Percentiles rank a stretch among this genome's conserved stretches.
Conservation (phyloP, 148 eudicot genomes). For the Fallopia convolvulus region DNA sequence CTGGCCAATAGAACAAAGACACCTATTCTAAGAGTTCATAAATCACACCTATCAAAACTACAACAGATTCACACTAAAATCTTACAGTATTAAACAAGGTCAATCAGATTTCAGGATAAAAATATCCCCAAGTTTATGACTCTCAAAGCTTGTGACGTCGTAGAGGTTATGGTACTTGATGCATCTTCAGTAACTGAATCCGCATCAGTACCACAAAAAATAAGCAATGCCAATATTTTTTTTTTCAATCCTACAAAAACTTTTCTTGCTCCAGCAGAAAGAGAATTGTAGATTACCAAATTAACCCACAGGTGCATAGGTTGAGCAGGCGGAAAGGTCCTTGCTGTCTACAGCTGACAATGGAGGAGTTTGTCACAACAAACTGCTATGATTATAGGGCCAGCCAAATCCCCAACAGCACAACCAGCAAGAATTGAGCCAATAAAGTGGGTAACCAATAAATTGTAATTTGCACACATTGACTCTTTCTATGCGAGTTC, state of each 20-base stretch:
- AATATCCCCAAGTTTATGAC: background rate
- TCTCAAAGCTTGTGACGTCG: background rate
- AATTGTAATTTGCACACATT: no score
- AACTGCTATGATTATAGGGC: conserved; percentile 53
- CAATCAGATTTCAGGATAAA: background rate
- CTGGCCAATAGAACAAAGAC: background rate
- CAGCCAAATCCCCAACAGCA: conserved; percentile 69
- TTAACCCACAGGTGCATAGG: background rate
- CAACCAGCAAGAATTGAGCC: conserved; percentile 47
- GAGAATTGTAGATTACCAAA: background rate
- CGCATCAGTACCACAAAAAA: background rate
- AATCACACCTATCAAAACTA: background rate
- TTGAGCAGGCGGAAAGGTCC: background rate
- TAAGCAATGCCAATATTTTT: background rate
- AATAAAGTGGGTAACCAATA: background rate
- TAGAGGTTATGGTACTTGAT: background rate
- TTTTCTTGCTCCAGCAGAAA: background rate
- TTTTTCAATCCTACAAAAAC: background rate
- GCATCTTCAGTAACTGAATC: background rate
- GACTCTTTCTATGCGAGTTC: no score
- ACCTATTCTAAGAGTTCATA: background rate
- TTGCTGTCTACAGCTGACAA: conserved; percentile 16
- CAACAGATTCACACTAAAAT: background rate
- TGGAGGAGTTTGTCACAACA: conserved; percentile 49
- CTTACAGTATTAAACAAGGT: background rate